phyloP scores from a whole-genome alignment of 148 eudicot genomes.

The Nyssa sinensis region DNA sequence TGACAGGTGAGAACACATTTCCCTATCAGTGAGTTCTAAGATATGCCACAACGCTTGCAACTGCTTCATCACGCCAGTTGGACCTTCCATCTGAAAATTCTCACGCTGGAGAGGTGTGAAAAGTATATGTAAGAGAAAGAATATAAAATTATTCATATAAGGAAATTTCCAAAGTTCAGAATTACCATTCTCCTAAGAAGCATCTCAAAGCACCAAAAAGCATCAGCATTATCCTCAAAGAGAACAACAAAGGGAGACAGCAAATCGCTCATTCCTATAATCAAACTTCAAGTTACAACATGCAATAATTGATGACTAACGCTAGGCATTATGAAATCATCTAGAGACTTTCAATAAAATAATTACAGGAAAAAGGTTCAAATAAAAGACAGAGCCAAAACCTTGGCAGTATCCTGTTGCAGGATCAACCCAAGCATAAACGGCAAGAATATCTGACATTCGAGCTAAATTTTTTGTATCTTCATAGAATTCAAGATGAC shows the following conservation, averaged over 20 bases:
- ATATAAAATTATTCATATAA: background rate
- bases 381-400: constrained; percentile 30
- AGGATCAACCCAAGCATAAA: constrained; percentile 99
- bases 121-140: constrained; percentile 17
- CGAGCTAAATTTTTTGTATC: constrained; percentile 89
- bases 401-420: constrained; percentile 99
- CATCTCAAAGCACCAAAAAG: constrained; percentile 99
- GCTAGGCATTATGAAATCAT: background rate
- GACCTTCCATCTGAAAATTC: constrained; percentile 93
- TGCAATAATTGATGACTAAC: constrained; percentile 7
- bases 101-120: constrained; percentile 56
- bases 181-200: constrained; percentile 90
- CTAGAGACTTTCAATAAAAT: background rate
- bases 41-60: constrained; percentile 87
- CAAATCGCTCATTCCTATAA: constrained; percentile 93
- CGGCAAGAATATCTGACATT: constrained; percentile 99
- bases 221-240: constrained; percentile 97
- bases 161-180: constrained; percentile 7
- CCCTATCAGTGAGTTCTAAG: constrained; percentile 76
- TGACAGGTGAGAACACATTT: constrained; percentile 84
- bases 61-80: constrained; percentile 97
- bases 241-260: constrained; percentile 94
- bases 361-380: constrained; percentile 1
- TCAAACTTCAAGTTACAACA: constrained; percentile 21
- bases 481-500: constrained; percentile 88